These are phyloP conservation scores for Diospyros kaki DNA, from an alignment of 148 eudicot genomes.

Conservation along the genomic window DNA sequence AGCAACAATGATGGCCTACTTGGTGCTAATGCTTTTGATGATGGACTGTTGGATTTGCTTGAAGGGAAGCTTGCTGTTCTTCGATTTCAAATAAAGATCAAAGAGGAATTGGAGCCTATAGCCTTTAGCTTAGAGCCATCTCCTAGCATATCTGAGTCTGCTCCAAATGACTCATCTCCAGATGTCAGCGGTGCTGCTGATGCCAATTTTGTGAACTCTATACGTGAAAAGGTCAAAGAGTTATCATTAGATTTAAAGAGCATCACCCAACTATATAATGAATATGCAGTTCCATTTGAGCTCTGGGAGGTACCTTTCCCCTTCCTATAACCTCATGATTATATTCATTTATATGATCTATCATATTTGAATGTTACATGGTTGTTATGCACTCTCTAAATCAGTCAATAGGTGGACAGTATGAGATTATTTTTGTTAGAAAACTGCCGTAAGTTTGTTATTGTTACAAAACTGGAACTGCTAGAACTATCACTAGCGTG, in stretches of 20 bases:
- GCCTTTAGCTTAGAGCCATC: constrained; percentile 55
- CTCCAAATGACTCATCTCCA: constrained; percentile 34
- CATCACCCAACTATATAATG: constrained; percentile 90
- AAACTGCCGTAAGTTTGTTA: no score
- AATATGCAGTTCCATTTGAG: constrained; percentile 93
- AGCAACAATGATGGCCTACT: constrained; percentile 40
- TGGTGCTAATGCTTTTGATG: constrained; percentile 57
- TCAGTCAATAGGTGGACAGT: no score
- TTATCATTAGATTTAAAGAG: constrained; percentile 76
- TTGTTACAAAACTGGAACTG: no score
- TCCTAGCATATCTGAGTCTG: constrained; percentile 52
- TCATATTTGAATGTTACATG: neutral
- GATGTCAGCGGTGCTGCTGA: constrained; percentile 27
- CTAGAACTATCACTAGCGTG: no score
- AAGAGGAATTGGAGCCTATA: constrained; percentile 60
- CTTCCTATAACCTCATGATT: neutral
- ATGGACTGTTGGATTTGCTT: constrained; percentile 85
- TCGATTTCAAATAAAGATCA: constrained; percentile 82
- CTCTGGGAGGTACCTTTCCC: constrained; percentile 81
- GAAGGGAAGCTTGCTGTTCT: constrained; percentile 97
- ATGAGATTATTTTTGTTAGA: no score
- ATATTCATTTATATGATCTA: neutral
- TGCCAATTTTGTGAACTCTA: constrained; percentile 30
- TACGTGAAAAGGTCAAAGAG: constrained; percentile 72
- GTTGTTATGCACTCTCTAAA: neutral